These are phyloP conservation scores for Schizophyllum commune DNA, from an alignment of 1,284 basidiomycete species.

Conservation along the genomic window DNA sequence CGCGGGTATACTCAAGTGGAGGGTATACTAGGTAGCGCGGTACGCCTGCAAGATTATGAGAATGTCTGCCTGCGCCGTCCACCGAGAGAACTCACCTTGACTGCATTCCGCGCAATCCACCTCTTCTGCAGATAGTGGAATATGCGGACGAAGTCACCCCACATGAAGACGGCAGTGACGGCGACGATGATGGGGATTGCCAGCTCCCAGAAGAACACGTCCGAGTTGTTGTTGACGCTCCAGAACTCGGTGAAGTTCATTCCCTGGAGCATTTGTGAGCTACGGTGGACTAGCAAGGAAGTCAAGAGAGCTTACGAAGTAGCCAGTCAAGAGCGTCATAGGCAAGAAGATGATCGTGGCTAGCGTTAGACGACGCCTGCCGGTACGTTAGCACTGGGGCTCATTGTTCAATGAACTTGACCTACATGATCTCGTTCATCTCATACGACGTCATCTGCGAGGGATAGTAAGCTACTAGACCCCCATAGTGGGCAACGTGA, in stretches of 20 bases:
- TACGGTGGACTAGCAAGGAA: not conserved
- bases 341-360: slow-evolving; percentile 67
- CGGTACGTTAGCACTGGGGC: not conserved
- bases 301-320: slow-evolving; percentile 40
- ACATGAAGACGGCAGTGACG: slow-evolving; percentile 48
- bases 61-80: too few species aligned
- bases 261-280: slow-evolving; percentile 30
- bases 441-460: slow-evolving; percentile 57
- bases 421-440: slow-evolving; percentile 62
- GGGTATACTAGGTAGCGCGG: not conserved
- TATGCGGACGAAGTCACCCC: slow-evolving; percentile 40
- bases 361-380: slow-evolving; percentile 38
- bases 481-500: not conserved
- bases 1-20: not conserved
- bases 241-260: slow-evolving; percentile 61
- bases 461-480: slow-evolving; percentile 4
- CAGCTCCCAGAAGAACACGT: slow-evolving; percentile 61
- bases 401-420: not conserved
- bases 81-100: slow-evolving; percentile 26
- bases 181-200: slow-evolving; percentile 52
- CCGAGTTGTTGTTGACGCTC: slow-evolving; percentile 39
- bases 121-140: slow-evolving; percentile 39
- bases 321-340: slow-evolving; percentile 61
- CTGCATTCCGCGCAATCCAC: slow-evolving; percentile 19
- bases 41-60: not conserved